Conservation (phyloP, 257 asterid genomes). For the Echites panduratus region DNA sequence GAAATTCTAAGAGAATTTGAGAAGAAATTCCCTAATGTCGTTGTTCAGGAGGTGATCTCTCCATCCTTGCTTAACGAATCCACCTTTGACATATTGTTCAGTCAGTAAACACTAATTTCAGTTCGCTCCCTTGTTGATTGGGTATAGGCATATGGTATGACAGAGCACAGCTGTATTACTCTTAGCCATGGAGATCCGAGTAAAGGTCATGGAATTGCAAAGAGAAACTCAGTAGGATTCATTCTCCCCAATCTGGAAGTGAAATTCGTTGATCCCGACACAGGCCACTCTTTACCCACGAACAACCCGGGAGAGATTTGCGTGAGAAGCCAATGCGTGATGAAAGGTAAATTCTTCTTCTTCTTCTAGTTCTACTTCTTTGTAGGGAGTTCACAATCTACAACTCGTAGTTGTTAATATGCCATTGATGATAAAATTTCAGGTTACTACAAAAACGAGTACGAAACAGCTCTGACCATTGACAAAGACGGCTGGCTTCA, state of each 20-base stretch:
- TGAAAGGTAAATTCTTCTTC: slow-evolving; percentile 48
- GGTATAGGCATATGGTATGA: slow-evolving; percentile 93
- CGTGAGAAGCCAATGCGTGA: slow-evolving; percentile 87
- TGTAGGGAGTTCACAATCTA: too few species aligned
- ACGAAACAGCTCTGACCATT: slow-evolving; percentile 62
- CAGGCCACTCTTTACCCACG: slow-evolving; percentile 50
- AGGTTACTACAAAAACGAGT: slow-evolving; percentile 87
- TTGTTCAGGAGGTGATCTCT: slow-evolving; percentile 80
- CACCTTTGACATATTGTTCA: too few species aligned
- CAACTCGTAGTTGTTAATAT: not conserved
- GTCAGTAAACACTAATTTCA: not conserved
- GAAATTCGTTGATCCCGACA: slow-evolving; percentile 73
- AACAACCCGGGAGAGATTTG: slow-evolving; percentile 83
- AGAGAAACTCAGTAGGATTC: slow-evolving; percentile 84
- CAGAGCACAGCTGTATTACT: slow-evolving; percentile 94
- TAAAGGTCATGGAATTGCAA: slow-evolving; percentile 50
- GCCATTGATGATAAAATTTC: slow-evolving; percentile 3
- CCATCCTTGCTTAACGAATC: too few species aligned
- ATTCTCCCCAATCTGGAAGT: slow-evolving; percentile 88
- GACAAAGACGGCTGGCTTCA: slow-evolving; percentile 91
- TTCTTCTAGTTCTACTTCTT: too few species aligned
- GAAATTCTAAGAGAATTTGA: slow-evolving; percentile 68
- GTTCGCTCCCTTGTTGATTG: not conserved
- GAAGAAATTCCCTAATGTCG: slow-evolving; percentile 66
- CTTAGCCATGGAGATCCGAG: slow-evolving; percentile 57